Percentiles rank a stretch among this genome's conserved stretches.
Conservation (phyloP, 2,329 filamentous ascomycete genomes). For the Beauveria caledonica region DNA sequence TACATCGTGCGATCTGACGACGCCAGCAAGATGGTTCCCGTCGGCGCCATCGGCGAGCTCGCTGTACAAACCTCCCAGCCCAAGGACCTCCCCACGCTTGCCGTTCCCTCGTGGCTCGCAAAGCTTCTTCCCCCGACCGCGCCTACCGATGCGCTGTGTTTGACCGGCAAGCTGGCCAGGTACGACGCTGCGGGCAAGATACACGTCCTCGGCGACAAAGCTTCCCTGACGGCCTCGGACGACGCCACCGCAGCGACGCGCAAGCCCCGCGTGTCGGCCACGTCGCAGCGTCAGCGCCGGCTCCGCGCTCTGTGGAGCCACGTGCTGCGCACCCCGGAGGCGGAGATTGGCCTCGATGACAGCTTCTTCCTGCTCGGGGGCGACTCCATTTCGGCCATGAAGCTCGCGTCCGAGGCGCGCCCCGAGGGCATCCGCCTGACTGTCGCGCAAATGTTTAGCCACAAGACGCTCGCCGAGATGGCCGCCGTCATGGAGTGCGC, state of each 20-base stretch:
- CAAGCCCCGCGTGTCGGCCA: constrained; percentile 28
- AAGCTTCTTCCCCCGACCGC: constrained; percentile 9
- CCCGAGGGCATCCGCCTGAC: constrained; percentile 39
- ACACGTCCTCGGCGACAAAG: constrained; percentile 19
- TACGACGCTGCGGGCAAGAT: constrained; percentile 26
- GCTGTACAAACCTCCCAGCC: constrained; percentile 27
- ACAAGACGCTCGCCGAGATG: constrained; percentile 41
- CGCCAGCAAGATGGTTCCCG: constrained; percentile 27
- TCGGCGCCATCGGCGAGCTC: constrained; percentile 36
- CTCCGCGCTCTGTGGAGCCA: constrained; percentile 41
- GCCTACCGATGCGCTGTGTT: constrained; percentile 24
- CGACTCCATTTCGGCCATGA: constrained; percentile 54
- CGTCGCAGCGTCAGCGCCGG: constrained; percentile 33
- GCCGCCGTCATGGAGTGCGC: constrained; percentile 37
- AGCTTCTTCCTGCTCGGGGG: constrained; percentile 55
- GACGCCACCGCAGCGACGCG: constrained; percentile 10
- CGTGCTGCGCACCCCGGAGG: constrained; percentile 34
- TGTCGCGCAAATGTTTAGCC: constrained; percentile 48
- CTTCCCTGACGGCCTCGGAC: constrained; percentile 7
- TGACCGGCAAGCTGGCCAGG: constrained; percentile 32
- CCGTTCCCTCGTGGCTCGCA: constrained; percentile 23
- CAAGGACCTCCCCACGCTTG: constrained; percentile 19
- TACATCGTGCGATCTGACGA: constrained; percentile 35
- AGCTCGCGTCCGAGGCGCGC: constrained; percentile 47
- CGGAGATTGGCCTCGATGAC: constrained; percentile 43